Conservation (phyloP, 371 early-diverging fungal species). For the Mycotypha africana region DNA sequence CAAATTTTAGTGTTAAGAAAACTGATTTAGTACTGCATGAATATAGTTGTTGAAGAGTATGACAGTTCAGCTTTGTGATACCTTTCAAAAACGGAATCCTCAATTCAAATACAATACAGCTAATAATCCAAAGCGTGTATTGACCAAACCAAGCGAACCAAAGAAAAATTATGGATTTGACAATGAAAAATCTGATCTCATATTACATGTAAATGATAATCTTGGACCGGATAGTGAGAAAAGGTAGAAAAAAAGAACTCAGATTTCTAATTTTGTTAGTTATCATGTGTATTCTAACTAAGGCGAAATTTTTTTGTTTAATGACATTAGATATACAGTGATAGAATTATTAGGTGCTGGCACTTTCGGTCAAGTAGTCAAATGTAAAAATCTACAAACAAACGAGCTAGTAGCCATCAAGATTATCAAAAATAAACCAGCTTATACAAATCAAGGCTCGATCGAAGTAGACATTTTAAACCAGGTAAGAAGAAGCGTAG, state of each 20-base stretch:
- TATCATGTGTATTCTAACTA: no score
- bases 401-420: constrained; percentile 92
- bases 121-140: constrained; percentile 83
- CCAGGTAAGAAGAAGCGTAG: constrained; percentile 56
- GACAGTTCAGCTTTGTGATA: constrained; percentile 58
- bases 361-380: constrained; percentile 98
- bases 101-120: constrained; percentile 68
- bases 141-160: constrained; percentile 88
- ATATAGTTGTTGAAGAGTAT: constrained; percentile 18
- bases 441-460: constrained; percentile 92
- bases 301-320: no score
- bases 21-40: no score
- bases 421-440: constrained; percentile 93
- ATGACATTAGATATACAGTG: constrained; percentile 63
- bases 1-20: no score
- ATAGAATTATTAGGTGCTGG: constrained; percentile 92
- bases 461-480: constrained; percentile 93
- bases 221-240: constrained; percentile 21
- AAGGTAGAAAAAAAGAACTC: background rate
- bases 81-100: constrained; percentile 70
- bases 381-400: constrained; percentile 82
- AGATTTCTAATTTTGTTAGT: background rate
- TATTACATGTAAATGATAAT: constrained; percentile 87
- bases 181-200: constrained; percentile 90
- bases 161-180: constrained; percentile 86